Evolutionary conservation across 257 asterid species (phyloP), one percentile per base, ranked within the genome.

Genomic region (Echites panduratus): DNA sequence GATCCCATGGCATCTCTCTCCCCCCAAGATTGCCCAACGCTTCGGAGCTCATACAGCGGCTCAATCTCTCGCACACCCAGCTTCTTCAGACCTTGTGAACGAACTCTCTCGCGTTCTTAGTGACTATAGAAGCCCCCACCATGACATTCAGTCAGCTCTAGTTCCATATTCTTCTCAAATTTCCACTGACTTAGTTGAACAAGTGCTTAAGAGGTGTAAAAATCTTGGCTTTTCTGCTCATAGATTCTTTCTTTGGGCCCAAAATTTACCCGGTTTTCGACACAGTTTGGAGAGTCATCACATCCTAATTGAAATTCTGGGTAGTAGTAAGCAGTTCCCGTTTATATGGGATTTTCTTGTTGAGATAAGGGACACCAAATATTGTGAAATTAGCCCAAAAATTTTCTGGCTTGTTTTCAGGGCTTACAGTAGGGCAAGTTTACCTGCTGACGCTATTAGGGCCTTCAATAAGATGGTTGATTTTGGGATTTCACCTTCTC

Each of bases 241-340:
- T 72, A 87, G 99, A 68, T 92, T 94, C 93, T 91, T 94, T 44
- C 79, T 82, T 1, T 94, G 97, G 99, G 95, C 96, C 40, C 86
- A 80, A 78, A 70, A 57, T 41, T 52, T 89, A 24, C 90, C 96
- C 17, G 87, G 85, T 20, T 94, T 94, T 74, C 76, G 35, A 27
- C 97, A 87, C 75, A 94, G 89, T 86, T 44, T 75, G 75, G 85
- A 86, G 68, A 89, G 93, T 44, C 84, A 88, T n/a, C 88, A 78
- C 50, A 89, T 94, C 68, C 87, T 94, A 9, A 87, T 91, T 22
- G 92, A 87, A 73, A 82, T 91, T 75, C 71, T 94, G 35, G 97
- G 95, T 9, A 82, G 90, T 72, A 91, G 97, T 82, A 83, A 89
- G 68, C 95, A 91, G 77, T 94, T 91, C 68, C 97, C 98, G 0